These are phyloP conservation scores for Phytophthora gonapodyides DNA, from an alignment of 352 stramenopile species.

Conservation along the genomic window DNA sequence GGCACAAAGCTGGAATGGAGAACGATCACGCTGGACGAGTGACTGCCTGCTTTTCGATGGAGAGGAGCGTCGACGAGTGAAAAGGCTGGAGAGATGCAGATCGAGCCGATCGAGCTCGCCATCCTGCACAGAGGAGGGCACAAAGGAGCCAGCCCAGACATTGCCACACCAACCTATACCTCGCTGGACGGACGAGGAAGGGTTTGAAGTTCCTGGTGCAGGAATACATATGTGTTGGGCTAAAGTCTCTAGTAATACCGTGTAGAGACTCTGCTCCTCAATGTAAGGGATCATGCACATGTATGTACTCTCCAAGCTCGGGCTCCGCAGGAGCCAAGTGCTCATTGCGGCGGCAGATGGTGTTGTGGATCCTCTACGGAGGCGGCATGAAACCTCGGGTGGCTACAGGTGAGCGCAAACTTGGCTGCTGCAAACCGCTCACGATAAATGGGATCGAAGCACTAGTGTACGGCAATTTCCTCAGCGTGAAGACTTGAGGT, in stretches of 20 bases:
- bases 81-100: conserved; percentile 23
- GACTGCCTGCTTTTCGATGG: neutral
- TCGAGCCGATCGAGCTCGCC: conserved; percentile 25
- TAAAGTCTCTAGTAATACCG: too few relatives aligned
- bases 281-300: too few relatives aligned
- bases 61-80: conserved; percentile 1
- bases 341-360: too few relatives aligned
- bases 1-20: too few relatives aligned
- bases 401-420: neutral
- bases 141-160: conserved; percentile 20
- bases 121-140: conserved; percentile 1
- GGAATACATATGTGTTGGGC: too few relatives aligned
- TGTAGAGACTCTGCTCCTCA: too few relatives aligned
- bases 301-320: too few relatives aligned
- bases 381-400: conserved; percentile 8
- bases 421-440: too few relatives aligned
- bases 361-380: conserved; percentile 17
- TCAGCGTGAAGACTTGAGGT: neutral
- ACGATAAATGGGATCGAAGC: neutral
- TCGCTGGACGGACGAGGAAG: neutral
- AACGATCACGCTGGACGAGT: too few relatives aligned
- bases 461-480: neutral
- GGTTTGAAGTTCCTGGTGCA: neutral
- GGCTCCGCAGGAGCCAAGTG: too few relatives aligned
- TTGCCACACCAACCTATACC: neutral